A percentile compares a stretch with the other conserved stretches of the same genome.
Evolutionary conservation across 2,329 filamentous ascomycete genomes (phyloP).

Genomic region (Fusarium sarcochroum): DNA sequence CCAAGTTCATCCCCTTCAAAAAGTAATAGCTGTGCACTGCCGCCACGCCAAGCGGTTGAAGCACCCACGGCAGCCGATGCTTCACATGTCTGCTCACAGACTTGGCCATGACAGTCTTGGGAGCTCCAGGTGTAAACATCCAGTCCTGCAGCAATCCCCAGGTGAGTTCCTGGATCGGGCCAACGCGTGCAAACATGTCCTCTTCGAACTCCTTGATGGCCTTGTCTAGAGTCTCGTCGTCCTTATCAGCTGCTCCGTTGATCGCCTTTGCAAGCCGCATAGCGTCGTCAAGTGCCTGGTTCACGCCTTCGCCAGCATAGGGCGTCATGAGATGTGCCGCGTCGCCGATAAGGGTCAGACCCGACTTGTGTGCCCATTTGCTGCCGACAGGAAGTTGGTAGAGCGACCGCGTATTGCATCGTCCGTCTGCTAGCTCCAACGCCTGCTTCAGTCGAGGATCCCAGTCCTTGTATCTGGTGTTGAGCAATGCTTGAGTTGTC

Average conservation of each 20-base stretch:
- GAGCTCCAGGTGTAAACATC: conserved; percentile 63
- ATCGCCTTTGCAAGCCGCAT: conserved; percentile 63
- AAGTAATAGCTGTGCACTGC: conserved; percentile 50
- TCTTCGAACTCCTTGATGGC: conserved; percentile 55
- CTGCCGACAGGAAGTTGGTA: conserved; percentile 67
- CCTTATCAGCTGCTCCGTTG: conserved; percentile 45
- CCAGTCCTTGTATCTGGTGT: conserved; percentile 57
- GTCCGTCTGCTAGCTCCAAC: conserved; percentile 57
- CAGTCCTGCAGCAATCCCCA: conserved; percentile 63
- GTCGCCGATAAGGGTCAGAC: conserved; percentile 70
- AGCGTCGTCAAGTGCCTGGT: conserved; percentile 69
- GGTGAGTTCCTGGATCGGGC: conserved; percentile 57
- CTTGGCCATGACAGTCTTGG: conserved; percentile 59
- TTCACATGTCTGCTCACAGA: conserved; percentile 52
- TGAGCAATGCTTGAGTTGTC: conserved; percentile 56
- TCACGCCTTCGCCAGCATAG: conserved; percentile 72
- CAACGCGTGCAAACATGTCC: conserved; percentile 56
- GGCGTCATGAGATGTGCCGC: conserved; percentile 72
- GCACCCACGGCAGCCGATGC: conserved; percentile 48
- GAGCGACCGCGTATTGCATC: conserved; percentile 59
- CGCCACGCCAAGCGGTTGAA: conserved; percentile 52
- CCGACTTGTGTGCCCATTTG: conserved; percentile 62
- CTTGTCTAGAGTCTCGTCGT: conserved; percentile 51
- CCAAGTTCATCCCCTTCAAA: conserved; percentile 33
- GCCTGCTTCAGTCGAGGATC: conserved; percentile 58